These are phyloP conservation scores for Crepidotus variabilis DNA, from an alignment of 768 basidiomycete species.

Conservation along the genomic window DNA sequence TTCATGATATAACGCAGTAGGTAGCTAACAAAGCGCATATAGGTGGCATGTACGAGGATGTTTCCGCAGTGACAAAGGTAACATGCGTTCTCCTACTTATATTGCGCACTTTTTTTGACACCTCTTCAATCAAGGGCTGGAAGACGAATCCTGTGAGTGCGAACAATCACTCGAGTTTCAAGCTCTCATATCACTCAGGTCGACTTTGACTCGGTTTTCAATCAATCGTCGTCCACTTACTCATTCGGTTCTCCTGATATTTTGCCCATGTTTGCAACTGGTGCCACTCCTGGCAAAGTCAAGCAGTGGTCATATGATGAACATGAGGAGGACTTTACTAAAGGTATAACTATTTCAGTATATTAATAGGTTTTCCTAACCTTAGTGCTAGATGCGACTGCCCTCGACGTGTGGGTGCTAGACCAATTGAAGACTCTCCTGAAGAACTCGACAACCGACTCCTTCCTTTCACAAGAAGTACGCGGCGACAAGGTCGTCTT, in stretches of 20 bases:
- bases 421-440: conserved; percentile 63
- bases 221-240: conserved; percentile 72
- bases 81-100: conserved; percentile 11
- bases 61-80: conserved; percentile 83
- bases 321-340: conserved; percentile 82
- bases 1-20: neutral
- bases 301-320: conserved; percentile 74
- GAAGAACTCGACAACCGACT: conserved; percentile 56
- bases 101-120: neutral
- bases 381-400: conserved; percentile 56
- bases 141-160: conserved; percentile 71
- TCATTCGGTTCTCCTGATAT: conserved; percentile 90
- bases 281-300: conserved; percentile 67
- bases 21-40: neutral
- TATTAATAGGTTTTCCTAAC: neutral
- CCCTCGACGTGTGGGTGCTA: conserved; percentile 76
- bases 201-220: conserved; percentile 87
- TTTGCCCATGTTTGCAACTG: conserved; percentile 80
- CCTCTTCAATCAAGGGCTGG: conserved; percentile 60
- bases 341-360: conserved; percentile 40
- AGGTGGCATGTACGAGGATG: conserved; percentile 91
- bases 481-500: conserved; percentile 63
- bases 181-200: conserved; percentile 38
- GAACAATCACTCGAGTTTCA: neutral
- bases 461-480: conserved; percentile 45